phyloP scores from a whole-genome alignment of 2,329 filamentous ascomycete genomes.

The Nemania sp. region DNA sequence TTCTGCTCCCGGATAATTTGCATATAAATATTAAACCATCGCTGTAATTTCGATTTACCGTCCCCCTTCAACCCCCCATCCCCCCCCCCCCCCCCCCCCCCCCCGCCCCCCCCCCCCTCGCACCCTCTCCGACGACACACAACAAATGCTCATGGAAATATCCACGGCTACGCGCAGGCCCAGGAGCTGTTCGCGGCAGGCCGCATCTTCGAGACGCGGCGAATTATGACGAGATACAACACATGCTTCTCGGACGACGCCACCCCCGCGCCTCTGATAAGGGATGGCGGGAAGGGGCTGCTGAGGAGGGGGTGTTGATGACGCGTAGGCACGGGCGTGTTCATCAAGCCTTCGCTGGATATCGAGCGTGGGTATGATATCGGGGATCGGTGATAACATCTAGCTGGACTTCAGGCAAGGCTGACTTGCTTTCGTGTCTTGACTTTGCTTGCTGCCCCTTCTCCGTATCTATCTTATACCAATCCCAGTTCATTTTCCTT shows the following conservation, averaged over 20 bases:
- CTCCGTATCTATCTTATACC: neutral
- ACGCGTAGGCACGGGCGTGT: conserved; percentile 54
- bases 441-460: neutral
- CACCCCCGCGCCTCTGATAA: conserved; percentile 44
- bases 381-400: conserved; percentile 62
- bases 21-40: too few species aligned
- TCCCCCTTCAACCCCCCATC: too few species aligned
- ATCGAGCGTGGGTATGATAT: conserved; percentile 72
- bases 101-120: too few species aligned
- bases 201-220: conserved; percentile 58
- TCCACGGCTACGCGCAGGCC: conserved; percentile 42
- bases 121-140: too few species aligned
- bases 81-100: too few species aligned
- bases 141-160: neutral
- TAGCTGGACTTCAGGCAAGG: conserved; percentile 64
- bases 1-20: too few species aligned
- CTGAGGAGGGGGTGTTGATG: conserved; percentile 57
- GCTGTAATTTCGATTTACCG: too few species aligned
- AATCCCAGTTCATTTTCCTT: too few species aligned
- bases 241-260: conserved; percentile 56
- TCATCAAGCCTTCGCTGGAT: conserved; percentile 64
- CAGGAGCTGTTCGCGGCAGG: conserved; percentile 52
- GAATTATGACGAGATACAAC: conserved; percentile 63
- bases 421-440: conserved; percentile 3
- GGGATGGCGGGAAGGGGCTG: conserved; percentile 47